A percentile compares a stretch with the other conserved stretches of the same genome.
Evolutionary conservation across 2,329 filamentous ascomycete species (phyloP).

Genomic region (Aspergillus tamarii): DNA sequence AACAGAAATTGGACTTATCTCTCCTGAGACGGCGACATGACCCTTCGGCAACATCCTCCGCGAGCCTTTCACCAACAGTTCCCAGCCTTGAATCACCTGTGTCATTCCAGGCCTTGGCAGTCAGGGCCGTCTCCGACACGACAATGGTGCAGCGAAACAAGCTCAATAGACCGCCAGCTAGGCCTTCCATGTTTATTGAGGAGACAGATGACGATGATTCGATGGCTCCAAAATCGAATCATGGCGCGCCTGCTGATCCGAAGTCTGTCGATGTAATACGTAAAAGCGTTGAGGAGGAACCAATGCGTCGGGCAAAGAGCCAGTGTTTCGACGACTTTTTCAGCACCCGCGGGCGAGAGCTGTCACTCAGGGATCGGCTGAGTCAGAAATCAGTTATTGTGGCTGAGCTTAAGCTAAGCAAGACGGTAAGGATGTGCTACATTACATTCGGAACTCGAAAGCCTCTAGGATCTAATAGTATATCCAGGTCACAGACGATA

Average conservation of each 20-base stretch:
- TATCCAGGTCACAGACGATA: slow-evolving; percentile 67
- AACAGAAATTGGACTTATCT: slow-evolving; percentile 22
- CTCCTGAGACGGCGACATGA: slow-evolving; percentile 22
- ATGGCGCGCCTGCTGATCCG: slow-evolving; percentile 17
- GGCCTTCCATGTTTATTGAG: slow-evolving; percentile 31
- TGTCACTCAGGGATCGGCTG: slow-evolving; percentile 51
- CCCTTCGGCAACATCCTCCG: slow-evolving; percentile 23
- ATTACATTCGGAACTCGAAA: not conserved
- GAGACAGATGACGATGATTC: slow-evolving; percentile 30
- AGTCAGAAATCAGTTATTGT: slow-evolving; percentile 62
- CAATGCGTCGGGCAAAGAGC: slow-evolving; percentile 36
- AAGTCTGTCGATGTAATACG: slow-evolving; percentile 18
- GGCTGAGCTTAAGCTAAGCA: slow-evolving; percentile 67
- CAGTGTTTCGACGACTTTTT: slow-evolving; percentile 48
- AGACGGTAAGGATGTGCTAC: slow-evolving; percentile 51
- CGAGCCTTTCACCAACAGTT: slow-evolving; percentile 19
- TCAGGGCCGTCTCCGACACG: slow-evolving; percentile 20
- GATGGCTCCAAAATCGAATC: slow-evolving; percentile 15
- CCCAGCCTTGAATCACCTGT: slow-evolving; percentile 27
- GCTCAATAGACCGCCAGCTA: slow-evolving; percentile 20
- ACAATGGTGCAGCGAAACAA: slow-evolving; percentile 24
- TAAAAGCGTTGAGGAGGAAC: slow-evolving; percentile 23
- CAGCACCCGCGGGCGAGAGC: slow-evolving; percentile 37
- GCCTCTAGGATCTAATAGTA: slow-evolving; percentile 21
- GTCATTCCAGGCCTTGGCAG: slow-evolving; percentile 21